Evolutionary conservation across 306 rosid species (phyloP), one percentile per base, ranked within the genome.

Genomic region (Datisca glomerata): DNA sequence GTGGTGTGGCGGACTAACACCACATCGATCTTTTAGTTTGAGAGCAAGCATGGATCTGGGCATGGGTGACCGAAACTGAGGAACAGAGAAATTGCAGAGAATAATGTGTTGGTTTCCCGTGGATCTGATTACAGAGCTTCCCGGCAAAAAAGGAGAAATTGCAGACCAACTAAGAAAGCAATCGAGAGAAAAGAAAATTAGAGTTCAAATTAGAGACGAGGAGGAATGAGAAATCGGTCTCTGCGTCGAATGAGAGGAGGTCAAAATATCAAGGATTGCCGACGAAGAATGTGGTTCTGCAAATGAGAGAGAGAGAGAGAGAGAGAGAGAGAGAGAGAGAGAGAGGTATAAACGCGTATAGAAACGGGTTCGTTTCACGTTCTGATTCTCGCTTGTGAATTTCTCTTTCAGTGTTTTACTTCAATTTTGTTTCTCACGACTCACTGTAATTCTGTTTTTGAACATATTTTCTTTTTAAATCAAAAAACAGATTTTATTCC

Each of bases 81-180:
- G 42, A 62, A 35, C 11, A 17, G 25, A 17, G 29, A 18, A 32
- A 42, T 49, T 60, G 63, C 18, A 28, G 41, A 40, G 45, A 44
- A 53, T 47, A 21, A 51, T 12, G 41, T 47, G 66, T 21, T 18
- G 42, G 42, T 29, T 48, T 55, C 29, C 71, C 80, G 79, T 79
- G 94, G 94, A 84, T 84, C 83, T 79, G 72, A 47, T 46, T 33
- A 65, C 68, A 45, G 32, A 54, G 41, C 6, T 45, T 41, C 92
- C n/a, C n/a, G 25, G 1, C 12, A 9, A 23, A 23, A 4, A 17
- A 13, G 4, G 12, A 1, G 4, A 25, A 11, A 3, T 15, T 32
- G 21, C 24, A 16, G 65, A 47, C n/a, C n/a, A 11, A 25, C 18
- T 38, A 36, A 51, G 56, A 29, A 37, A 40, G 18, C 16, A 4